These are phyloP conservation scores for Trichophyton equinum DNA, from an alignment of 2,329 filamentous ascomycete genomes.

Conservation along the genomic window DNA sequence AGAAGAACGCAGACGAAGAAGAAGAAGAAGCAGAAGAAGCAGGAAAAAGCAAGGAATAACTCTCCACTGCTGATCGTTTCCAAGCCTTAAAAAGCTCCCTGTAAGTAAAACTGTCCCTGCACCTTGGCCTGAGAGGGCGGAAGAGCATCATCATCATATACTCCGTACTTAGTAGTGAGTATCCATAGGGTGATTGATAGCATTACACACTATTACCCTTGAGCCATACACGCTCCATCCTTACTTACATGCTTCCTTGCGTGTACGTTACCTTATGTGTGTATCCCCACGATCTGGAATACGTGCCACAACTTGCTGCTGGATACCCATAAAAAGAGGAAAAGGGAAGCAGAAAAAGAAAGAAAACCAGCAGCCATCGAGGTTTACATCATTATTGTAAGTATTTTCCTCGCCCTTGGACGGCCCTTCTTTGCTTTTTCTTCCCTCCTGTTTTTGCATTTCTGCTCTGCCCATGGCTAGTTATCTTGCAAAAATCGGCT, in stretches of 20 bases:
- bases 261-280: not conserved
- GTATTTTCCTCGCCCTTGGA: not conserved
- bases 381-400: not conserved
- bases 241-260: not conserved
- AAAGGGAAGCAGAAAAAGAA: too few species aligned
- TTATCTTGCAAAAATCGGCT: not conserved
- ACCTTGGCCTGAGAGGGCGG: not conserved
- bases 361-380: too few species aligned
- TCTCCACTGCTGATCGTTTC: slow-evolving; percentile 4
- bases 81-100: slow-evolving; percentile 2
- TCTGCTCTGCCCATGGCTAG: not conserved
- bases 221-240: not conserved
- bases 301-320: not conserved
- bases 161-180: too few species aligned
- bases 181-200: too few species aligned
- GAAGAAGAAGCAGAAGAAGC: not conserved
- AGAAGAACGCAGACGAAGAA: not conserved
- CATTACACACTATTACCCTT: too few species aligned
- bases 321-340: not conserved
- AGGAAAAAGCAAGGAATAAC: not conserved
- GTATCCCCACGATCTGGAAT: slow-evolving; percentile 2
- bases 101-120: slow-evolving; percentile 3
- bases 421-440: not conserved
- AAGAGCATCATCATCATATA: too few species aligned
- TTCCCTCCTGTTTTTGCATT: not conserved